A percentile compares a stretch with the other conserved stretches of the same genome.
phyloP scores from a whole-genome alignment of 805 yeast genomes.

The Hyphopichia homilentoma region DNA sequence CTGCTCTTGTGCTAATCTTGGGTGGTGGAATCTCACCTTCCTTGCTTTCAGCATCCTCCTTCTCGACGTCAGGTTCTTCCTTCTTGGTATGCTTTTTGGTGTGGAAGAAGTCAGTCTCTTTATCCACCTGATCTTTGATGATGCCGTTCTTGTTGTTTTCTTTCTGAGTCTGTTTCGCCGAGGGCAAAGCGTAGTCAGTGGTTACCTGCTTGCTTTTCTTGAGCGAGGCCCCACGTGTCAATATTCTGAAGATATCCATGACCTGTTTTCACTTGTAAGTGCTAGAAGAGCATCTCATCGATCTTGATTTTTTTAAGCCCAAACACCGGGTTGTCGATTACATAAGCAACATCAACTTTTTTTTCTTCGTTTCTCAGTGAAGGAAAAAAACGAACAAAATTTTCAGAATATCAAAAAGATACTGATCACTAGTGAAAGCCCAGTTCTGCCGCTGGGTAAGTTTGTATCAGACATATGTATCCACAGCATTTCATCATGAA shows the following conservation, averaged over 20 bases:
- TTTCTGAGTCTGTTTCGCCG: conserved; percentile 16
- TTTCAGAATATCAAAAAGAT: too few relatives aligned
- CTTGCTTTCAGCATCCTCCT: conserved; percentile 7
- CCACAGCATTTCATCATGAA: too few relatives aligned
- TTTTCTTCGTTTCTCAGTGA: too few relatives aligned
- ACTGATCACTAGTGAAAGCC: too few relatives aligned
- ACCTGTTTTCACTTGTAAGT: too few relatives aligned
- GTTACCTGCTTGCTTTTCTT: conserved; percentile 50
- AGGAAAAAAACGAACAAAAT: too few relatives aligned
- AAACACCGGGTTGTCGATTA: too few relatives aligned
- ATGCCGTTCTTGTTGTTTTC: conserved; percentile 33
- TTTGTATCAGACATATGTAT: too few relatives aligned
- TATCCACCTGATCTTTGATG: conserved; percentile 51
- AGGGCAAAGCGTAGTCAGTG: conserved; percentile 38
- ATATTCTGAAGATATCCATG: conserved; percentile 88
- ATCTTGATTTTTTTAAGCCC: too few relatives aligned
- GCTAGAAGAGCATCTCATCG: too few relatives aligned
- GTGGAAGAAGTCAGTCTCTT: conserved; percentile 82
- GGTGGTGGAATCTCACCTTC: conserved; percentile 32
- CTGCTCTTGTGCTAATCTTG: conserved; percentile 48
- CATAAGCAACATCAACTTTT: too few relatives aligned
- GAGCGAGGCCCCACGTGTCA: conserved; percentile 81
- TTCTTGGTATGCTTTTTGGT: conserved; percentile 38
- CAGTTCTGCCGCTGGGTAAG: too few relatives aligned
- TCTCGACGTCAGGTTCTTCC: conserved; percentile 17